Evolutionary conservation across 2,329 filamentous ascomycete species (phyloP), one percentile per base, ranked within the genome.

Genomic region (Aureobasidium lini): DNA sequence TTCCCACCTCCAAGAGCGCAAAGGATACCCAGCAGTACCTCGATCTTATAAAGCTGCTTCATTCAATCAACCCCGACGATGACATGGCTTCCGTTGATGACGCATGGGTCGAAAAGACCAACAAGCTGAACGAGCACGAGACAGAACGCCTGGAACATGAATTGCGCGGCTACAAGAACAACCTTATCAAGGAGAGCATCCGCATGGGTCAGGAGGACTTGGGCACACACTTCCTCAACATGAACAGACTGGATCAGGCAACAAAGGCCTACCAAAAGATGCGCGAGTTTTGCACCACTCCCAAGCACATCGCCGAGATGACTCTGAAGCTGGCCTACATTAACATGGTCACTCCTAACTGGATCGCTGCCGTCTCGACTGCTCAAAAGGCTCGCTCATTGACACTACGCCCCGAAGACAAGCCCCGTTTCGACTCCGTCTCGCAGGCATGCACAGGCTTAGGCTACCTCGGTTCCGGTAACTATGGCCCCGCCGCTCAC

Each of bases 171-270:
- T 97, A 97, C 74, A 96, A 94, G 75, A 96, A 96, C 70, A 99
- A 97, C 68, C 76, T 97, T 44, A 91, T 99, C 67, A 96, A 96
- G 71, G 94, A 99, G 76, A 96, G 91, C 76, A 96, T 97, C 68
- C 31, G 95, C 89, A 96, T 97, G 85, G 93, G 90, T 46, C 89
- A 96, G 67, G 91, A 96, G 72, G 94, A 97, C 66, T 78, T 97
- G 5, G 94, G 90, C 43, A 85, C 84, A 62, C 91, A 96, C 73
- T 87, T 88, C 63, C 89, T 95, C 72, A 80, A 79, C 39, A 90
- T 84, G 15, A 28, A 67, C 13, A 86, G 92, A 60, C 81, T 93
- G 8, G 72, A 76, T 37, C 81, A 81, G 11, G 90, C 94, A 0
- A 82, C 83, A 49, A 92, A 95, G 64, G 83, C 89, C 1, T 97